phyloP scores from a whole-genome alignment of 164 flowering plant genomes.

The Tinospora cordifolia region DNA sequence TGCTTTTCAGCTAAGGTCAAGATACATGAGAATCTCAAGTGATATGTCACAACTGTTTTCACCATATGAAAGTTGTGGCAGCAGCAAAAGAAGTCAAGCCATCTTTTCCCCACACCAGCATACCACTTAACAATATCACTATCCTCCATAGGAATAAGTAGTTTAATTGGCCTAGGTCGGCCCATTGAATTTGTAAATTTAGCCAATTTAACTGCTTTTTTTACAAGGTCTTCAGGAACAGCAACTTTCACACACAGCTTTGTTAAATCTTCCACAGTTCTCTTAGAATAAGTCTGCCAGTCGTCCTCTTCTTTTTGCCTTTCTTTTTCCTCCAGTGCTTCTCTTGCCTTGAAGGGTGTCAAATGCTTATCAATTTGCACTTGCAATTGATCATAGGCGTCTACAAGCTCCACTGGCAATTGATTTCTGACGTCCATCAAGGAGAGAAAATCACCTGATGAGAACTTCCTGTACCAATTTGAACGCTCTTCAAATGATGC shows the following conservation, averaged over 20 bases:
- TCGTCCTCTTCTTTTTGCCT: slow-evolving; percentile 50
- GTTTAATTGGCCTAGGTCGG: slow-evolving; percentile 74
- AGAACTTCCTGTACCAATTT: slow-evolving; percentile 53
- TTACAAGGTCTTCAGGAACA: slow-evolving; percentile 66
- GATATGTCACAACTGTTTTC: slow-evolving; percentile 73
- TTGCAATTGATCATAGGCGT: slow-evolving; percentile 75
- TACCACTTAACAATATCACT: slow-evolving; percentile 87
- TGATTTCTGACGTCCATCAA: slow-evolving; percentile 63
- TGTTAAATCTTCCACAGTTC: slow-evolving; percentile 68
- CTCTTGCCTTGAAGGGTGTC: slow-evolving; percentile 46
- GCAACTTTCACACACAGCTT: slow-evolving; percentile 66
- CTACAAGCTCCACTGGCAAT: slow-evolving; percentile 69
- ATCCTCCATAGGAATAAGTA: slow-evolving; percentile 73
- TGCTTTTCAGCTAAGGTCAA: slow-evolving; percentile 89
- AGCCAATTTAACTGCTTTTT: slow-evolving; percentile 60
- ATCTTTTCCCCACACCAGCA: slow-evolving; percentile 82
- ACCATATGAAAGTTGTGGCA: slow-evolving; percentile 78
- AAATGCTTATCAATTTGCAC: slow-evolving; percentile 65
- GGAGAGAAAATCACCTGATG: slow-evolving; percentile 70
- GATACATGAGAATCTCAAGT: slow-evolving; percentile 80
- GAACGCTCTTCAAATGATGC: slow-evolving; percentile 59
- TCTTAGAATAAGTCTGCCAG: slow-evolving; percentile 46
- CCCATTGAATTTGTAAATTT: slow-evolving; percentile 96
- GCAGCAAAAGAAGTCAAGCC: slow-evolving; percentile 88
- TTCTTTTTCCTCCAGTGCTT: slow-evolving; percentile 48